phyloP scores from a whole-genome alignment of 495 filamentous ascomycete genomes.

The Podospora conica region DNA sequence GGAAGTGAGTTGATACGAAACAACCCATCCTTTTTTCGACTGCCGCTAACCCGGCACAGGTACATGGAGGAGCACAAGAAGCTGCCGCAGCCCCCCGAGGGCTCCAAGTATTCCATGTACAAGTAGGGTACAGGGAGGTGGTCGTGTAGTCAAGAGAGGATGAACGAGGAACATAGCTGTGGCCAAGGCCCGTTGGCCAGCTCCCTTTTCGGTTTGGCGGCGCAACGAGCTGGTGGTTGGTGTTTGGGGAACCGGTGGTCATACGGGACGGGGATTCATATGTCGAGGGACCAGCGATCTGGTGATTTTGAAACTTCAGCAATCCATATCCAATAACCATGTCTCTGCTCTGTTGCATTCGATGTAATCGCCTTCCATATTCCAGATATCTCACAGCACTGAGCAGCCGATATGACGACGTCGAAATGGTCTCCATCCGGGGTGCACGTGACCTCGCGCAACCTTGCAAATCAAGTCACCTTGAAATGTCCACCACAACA shows the following conservation, averaged over 20 bases:
- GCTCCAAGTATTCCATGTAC: conserved; percentile 57
- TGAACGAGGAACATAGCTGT: not conserved
- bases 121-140: conserved; percentile 3
- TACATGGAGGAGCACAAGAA: conserved; percentile 99
- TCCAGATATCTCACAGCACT: not conserved
- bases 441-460: conserved; percentile 23
- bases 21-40: not conserved
- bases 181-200: not conserved
- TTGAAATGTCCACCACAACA: conserved; percentile 3
- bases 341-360: not conserved
- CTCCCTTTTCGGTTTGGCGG: not conserved
- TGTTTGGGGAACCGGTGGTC: not conserved
- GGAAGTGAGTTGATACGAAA: conserved; percentile 18
- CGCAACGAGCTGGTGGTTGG: not conserved
- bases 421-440: not conserved
- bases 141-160: not conserved
- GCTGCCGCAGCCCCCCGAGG: conserved; percentile 87
- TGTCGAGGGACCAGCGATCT: not conserved
- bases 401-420: not conserved
- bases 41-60: conserved; percentile 42
- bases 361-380: not conserved
- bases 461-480: not conserved
- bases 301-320: not conserved
- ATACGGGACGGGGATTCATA: not conserved
- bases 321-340: not conserved